Conservation (phyloP, 2,329 filamentous ascomycete species). For the Pleomassaria siparia region DNA sequence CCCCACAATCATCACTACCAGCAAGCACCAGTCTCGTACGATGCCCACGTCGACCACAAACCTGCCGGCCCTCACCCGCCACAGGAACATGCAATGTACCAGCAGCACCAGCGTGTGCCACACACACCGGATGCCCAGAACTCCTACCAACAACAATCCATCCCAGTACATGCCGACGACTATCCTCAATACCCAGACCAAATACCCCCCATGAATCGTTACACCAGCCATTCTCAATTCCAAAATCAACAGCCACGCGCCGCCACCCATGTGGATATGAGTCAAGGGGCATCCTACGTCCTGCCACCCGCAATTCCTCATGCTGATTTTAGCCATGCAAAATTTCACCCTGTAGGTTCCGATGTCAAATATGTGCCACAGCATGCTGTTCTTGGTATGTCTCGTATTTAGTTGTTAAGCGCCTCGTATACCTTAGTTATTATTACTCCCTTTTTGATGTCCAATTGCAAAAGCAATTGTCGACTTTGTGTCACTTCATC, state of each 20-base stretch:
- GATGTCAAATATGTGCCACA: slow-evolving; percentile 43
- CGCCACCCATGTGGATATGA: slow-evolving; percentile 20
- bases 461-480: slow-evolving; percentile 18
- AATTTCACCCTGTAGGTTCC: slow-evolving; percentile 29
- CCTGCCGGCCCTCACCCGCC: slow-evolving; percentile 22
- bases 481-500: slow-evolving; percentile 12
- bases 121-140: slow-evolving; percentile 23
- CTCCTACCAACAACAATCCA: slow-evolving; percentile 24
- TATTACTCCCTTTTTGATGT: slow-evolving; percentile 30
- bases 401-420: slow-evolving; percentile 43
- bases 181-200: slow-evolving; percentile 25
- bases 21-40: slow-evolving; percentile 28
- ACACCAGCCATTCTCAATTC: slow-evolving; percentile 26
- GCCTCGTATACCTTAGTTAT: slow-evolving; percentile 35
- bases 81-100: slow-evolving; percentile 26
- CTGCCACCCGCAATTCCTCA: slow-evolving; percentile 25
- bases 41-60: slow-evolving; percentile 20
- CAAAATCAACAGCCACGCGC: slow-evolving; percentile 17
- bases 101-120: slow-evolving; percentile 21
- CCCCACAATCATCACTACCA: slow-evolving; percentile 28
- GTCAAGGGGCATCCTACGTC: slow-evolving; percentile 24
- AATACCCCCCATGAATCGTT: slow-evolving; percentile 22
- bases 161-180: slow-evolving; percentile 25
- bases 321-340: slow-evolving; percentile 30
- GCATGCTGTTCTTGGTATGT: slow-evolving; percentile 43